Evolutionary conservation across 1,284 basidiomycete genomes (phyloP).

Genomic region (Bondarzewia mesenterica): DNA sequence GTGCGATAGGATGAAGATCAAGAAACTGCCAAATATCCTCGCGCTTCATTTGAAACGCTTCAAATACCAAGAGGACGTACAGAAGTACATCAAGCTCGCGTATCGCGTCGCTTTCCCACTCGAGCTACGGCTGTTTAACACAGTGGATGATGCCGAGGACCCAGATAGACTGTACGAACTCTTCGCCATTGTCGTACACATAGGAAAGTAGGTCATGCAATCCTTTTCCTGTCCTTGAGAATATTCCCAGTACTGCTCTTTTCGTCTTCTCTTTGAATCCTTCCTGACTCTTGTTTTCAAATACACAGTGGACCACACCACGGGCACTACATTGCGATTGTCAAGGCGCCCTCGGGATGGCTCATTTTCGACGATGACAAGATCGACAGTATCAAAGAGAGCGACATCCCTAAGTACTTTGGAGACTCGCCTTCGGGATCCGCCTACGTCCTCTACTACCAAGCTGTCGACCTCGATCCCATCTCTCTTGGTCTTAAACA

Average conservation of each 20-base stretch:
- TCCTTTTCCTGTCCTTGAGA: background rate
- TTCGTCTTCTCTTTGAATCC: background rate
- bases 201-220: slow-evolving; percentile 64
- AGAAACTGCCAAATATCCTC: slow-evolving; percentile 88
- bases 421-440: slow-evolving; percentile 86
- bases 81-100: slow-evolving; percentile 87
- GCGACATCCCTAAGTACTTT: slow-evolving; percentile 89
- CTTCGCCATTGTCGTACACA: slow-evolving; percentile 95
- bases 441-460: slow-evolving; percentile 97
- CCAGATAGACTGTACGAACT: slow-evolving; percentile 89
- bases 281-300: background rate
- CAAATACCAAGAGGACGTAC: slow-evolving; percentile 90
- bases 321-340: slow-evolving; percentile 94
- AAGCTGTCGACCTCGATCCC: slow-evolving; percentile 81
- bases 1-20: slow-evolving; percentile 86
- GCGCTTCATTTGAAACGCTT: slow-evolving; percentile 96
- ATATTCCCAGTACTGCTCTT: background rate
- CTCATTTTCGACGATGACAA: slow-evolving; percentile 94
- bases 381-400: slow-evolving; percentile 82
- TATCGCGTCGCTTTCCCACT: slow-evolving; percentile 96
- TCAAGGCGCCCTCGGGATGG: slow-evolving; percentile 80
- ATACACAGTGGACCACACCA: slow-evolving; percentile 81
- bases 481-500: slow-evolving; percentile 55
- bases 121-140: slow-evolving; percentile 92
- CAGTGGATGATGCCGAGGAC: slow-evolving; percentile 87